Conservation (phyloP, 2,329 filamentous ascomycete genomes). For the Pestalotiopsis fici region DNA sequence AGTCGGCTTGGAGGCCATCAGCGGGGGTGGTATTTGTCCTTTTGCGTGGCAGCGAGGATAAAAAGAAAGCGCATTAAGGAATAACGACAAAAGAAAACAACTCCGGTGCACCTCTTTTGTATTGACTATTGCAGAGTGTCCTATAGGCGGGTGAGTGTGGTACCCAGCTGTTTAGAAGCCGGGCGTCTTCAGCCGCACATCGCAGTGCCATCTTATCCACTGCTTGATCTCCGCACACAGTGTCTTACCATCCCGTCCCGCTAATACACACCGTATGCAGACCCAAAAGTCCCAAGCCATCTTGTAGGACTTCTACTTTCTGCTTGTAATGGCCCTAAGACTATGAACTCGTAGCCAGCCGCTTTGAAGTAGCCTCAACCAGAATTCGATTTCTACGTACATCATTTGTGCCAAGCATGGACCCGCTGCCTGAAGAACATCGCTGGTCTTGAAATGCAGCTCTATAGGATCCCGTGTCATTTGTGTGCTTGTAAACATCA, state of each 20-base stretch:
- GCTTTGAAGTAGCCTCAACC: too few relatives aligned
- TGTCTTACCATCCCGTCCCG: background rate
- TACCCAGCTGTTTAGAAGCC: background rate
- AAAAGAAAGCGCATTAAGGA: background rate
- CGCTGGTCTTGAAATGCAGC: too few relatives aligned
- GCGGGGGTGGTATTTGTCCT: background rate
- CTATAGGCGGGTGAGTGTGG: background rate
- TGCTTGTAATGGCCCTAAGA: background rate
- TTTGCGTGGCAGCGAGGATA: background rate
- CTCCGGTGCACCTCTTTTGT: background rate
- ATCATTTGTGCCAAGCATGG: too few relatives aligned
- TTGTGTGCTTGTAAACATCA: too few relatives aligned
- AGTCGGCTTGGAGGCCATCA: constrained; percentile 9
- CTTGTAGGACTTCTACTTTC: background rate
- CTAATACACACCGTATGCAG: background rate
- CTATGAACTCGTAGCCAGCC: too few relatives aligned
- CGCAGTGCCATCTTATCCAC: background rate
- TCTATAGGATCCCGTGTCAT: too few relatives aligned
- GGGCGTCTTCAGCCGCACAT: background rate
- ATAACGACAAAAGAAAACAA: background rate
- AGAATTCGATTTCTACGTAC: too few relatives aligned
- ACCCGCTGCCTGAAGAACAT: too few relatives aligned
- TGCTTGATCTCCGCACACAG: constrained; percentile 2
- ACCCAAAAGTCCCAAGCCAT: background rate
- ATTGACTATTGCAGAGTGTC: background rate